Base-by-base conservation (phyloP, 2,329 filamentous ascomycete species). In the Huntiella moniliformis region DNA sequence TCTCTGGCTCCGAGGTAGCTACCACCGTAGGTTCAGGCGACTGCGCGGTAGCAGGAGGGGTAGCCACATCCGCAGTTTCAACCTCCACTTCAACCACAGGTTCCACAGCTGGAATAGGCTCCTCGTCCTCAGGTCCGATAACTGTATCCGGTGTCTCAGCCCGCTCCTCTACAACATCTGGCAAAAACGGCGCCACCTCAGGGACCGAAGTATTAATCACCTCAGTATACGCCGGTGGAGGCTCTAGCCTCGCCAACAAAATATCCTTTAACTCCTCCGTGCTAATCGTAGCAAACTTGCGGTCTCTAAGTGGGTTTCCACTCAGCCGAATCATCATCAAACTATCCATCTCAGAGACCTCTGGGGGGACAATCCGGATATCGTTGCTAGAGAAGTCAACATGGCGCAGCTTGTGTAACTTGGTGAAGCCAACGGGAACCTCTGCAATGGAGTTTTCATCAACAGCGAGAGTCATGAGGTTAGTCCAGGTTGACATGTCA, bases 251-350 rank as follows among this genome's bases (percentile, higher is more conserved):
- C 33, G 70, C 70, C 15, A 73, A 70, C 38, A 95, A 63, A 38
- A 78, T 74, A 37, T 73, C 71, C 60, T 93, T 94, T 51, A 96
- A 65, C 45, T 91, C 82, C 11, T 85, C 81, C 0, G 82, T 86
- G 16, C 72, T 71, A 63, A 92, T 82, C 1, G 74, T 80, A 11
- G 87, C 67, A 53, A 91, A 85, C 57, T 86, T 94, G 57, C 82
- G 86, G 57, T 95, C 86, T 11, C 82, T 72, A 11, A 98, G 65
- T 0, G 91, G 91, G 55, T 98, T 98, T n/a, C 85, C 86, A 38
- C 77, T 78, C 31, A 98, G 67, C 4, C 79, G 76, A 37, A 96
- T 71, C 57, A 78, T 78, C 15, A 76, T 70, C 7, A 98, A 64
- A 38, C 63, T 77, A 4, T 84, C 75, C 85, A 96, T 94, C 18